Evolutionary conservation across 2,329 filamentous ascomycete genomes (phyloP).

Genomic region (Penicillium sp.): DNA sequence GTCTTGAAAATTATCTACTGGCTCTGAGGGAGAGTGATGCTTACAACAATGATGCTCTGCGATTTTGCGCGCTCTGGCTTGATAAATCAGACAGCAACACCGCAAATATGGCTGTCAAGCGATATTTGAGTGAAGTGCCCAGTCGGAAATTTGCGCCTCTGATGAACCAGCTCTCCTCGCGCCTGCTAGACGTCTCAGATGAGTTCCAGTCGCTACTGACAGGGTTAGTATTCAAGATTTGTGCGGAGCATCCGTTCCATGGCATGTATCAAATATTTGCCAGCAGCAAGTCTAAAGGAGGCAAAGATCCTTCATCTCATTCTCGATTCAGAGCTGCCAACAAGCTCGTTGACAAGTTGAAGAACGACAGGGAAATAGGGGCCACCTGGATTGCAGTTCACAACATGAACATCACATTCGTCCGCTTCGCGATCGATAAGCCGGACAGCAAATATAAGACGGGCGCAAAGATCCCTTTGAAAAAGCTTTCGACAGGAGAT

Average conservation of each 20-base stretch:
- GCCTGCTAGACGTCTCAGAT: constrained; percentile 68
- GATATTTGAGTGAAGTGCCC: constrained; percentile 70
- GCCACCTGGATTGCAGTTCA: constrained; percentile 70
- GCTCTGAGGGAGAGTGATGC: constrained; percentile 81
- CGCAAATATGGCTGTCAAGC: constrained; percentile 73
- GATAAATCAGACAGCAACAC: constrained; percentile 74
- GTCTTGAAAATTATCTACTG: constrained; percentile 88
- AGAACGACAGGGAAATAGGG: constrained; percentile 51
- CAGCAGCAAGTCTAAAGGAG: constrained; percentile 64
- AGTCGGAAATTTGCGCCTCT: constrained; percentile 88
- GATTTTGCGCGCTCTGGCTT: constrained; percentile 92
- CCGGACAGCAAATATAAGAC: constrained; percentile 64
- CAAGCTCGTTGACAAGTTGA: constrained; percentile 62
- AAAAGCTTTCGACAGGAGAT: constrained; percentile 62
- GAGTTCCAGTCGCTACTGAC: constrained; percentile 75
- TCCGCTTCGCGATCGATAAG: constrained; percentile 47
- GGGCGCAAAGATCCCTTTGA: constrained; percentile 62
- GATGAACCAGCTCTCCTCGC: constrained; percentile 96
- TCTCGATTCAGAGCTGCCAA: constrained; percentile 73
- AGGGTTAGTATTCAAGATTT: constrained; percentile 75
- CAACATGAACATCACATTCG: constrained; percentile 66
- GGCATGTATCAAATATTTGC: constrained; percentile 97
- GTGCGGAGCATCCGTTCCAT: constrained; percentile 89
- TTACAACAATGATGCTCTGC: constrained; percentile 83
- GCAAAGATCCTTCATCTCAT: constrained; percentile 70